Evolutionary conservation across 2,329 filamentous ascomycete genomes (phyloP), one percentile per base, ranked within the genome.

Genomic region (Pyrenochaeta sp.): DNA sequence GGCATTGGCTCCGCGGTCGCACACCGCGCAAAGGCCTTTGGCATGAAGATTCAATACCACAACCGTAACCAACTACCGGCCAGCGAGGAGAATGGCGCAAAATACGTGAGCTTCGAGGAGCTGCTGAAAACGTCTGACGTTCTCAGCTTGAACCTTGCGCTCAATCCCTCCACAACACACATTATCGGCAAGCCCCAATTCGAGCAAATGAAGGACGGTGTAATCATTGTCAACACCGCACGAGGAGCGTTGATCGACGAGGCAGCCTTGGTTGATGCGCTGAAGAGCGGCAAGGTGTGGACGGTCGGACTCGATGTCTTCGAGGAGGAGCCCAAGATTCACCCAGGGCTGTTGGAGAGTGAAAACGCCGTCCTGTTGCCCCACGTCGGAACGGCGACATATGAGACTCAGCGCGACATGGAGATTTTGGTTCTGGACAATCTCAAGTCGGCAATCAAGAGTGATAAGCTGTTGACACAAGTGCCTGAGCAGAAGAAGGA

Each of bases 301-400:
- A 80, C 81, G 2, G 82, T 78, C 0, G 85, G 84, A 0, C 65
- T 87, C 29, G 84, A 87, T 56, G 84, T 87, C 9, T 87, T 81
- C 49, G 83, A 87, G 65, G 77, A 81, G 44, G 84, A 87, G 70
- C 82, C 81, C 27, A 81, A 78, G 60, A 79, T 82, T 41, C 79
- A 87, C 56, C 75, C 77, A 0, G 84, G 82, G 0, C 67, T 83
- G 44, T 54, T 84, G 45, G 76, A 78, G 31, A 74, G 81, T 44
- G 76, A 79, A 63, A 82, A 82, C 45, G 79, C 77, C 3, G 83
- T 87, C 61, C 62, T 87, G 59, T 67, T 87, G 57, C 85, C 85
- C 33, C 85, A 87, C 62, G 82, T 87, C 58, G 85, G 85, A 17
- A 87, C 85, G 1, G 80, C 75, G 54, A 87, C 84, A 10, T 82